Evolutionary conservation across 2,329 filamentous ascomycete species (phyloP), one percentile per base, ranked within the genome.

Genomic region (Fusarium sp.): DNA sequence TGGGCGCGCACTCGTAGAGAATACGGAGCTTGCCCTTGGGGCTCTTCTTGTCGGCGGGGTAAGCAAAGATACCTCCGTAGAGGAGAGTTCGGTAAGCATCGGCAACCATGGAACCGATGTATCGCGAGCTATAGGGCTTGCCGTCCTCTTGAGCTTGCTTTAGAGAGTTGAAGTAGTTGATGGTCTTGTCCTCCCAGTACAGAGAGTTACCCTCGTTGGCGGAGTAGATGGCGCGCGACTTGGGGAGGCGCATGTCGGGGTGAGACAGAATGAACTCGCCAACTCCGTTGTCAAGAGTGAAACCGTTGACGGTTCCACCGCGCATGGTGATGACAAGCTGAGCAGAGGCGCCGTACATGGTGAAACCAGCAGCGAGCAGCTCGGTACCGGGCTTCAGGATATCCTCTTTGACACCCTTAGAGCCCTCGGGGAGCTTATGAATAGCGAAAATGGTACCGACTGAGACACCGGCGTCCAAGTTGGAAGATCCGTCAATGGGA

Each of bases 231-330:
- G 92, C 85, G 73, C 95, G 90, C 80, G 89, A 87, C 82, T 89
- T 89, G 62, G 96, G 96, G 74, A 98, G 91, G 75, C 87, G 87
- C 96, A 99, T 99, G 85, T 97, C 84, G 30, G 96, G 96, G 85
- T 99, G 96, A 20, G 96, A 97, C 68, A 99, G 90, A 85, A 99
- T 99, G 87, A 99, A 99, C 88, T 99, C 96, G 85, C 96, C 96
- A 56, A 99, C 91, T 24, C 95, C 94, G 83, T 94, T 97, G 86
- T 99, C 96, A 79, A 99, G 91, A 32, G 96, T 99, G 88, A 99
- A 99, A 79, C 96, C 96, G 85, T 98, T 98, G 84, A 99, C 96
- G 71, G 86, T 90, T 74, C 95, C 94, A 76, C 92, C 94, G 84
- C 93, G 94, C 95, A 98, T 98, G 77, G 96, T 99, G 81, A 99